Evolutionary conservation across 805 yeast genomes (phyloP), one percentile per base, ranked within the genome.

Genomic region (Nadsonia fulvescens): DNA sequence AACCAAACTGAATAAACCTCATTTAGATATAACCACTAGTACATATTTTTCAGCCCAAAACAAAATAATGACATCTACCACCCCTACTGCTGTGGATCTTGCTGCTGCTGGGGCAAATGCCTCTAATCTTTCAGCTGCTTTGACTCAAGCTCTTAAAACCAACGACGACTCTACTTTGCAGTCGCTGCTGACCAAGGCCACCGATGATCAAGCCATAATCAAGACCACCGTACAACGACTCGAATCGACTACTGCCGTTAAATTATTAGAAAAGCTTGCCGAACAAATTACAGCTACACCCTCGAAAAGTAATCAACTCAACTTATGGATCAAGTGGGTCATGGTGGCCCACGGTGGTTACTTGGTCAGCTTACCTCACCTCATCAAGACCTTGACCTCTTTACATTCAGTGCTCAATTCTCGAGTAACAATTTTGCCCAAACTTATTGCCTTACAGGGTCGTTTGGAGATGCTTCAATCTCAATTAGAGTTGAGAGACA

Each of bases 161-260:
- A 78, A 77, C 41, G 99, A 89, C 46, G 82, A 72, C 40, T 56
- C 89, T 6, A 56, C 89, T 30, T 58, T 89, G 34, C 96, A 89
- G 47, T 68, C 79, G 3, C 58, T 89, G 35, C 45, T 53, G 33
- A 56, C 57, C 32, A 46, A 60, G 12, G n/a, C n/a, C n/a, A n/a
- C n/a, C n/a, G n/a, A n/a, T n/a, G 69, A 67, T 35, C 65, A 66
- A 25, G 55, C 47, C 14, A 58, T 63, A 30, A 58, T 70, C 32
- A 58, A 63, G 44, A 50, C 59, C 8, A 63, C 77, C 1, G 59
- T 75, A 21, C 60, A 63, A 35, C 51, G 67, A 26, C 49, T 77
- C 20, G 62, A 58, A 15, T 56, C 63, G 5, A 43, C 49, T 1
- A 51, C 54, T 15, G 58, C 65, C 2, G 42, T 54, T 1, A 35